These are phyloP conservation scores for Conticribra guillardii DNA, from an alignment of 108 stramenopile species.

Conservation along the genomic window DNA sequence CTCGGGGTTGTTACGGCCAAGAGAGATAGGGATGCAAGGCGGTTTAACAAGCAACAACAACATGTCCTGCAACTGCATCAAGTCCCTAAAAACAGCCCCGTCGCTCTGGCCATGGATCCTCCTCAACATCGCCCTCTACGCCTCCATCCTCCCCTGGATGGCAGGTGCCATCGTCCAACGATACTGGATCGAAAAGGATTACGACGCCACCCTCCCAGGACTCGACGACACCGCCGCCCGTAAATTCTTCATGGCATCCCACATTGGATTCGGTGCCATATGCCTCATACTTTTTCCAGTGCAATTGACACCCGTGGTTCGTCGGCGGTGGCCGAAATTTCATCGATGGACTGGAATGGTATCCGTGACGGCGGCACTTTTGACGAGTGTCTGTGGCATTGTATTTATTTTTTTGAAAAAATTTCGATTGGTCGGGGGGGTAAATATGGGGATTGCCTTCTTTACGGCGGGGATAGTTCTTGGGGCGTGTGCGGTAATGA, in stretches of 20 bases:
- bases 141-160: slow-evolving; percentile 41
- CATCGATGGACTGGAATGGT: slow-evolving; percentile 51
- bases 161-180: slow-evolving; percentile 23
- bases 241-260: slow-evolving; percentile 42
- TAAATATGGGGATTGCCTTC: slow-evolving; percentile 50
- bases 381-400: slow-evolving; percentile 31
- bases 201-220: slow-evolving; percentile 41
- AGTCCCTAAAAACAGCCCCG: background rate
- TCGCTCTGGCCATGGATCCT: slow-evolving; percentile 37
- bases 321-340: slow-evolving; percentile 12
- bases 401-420: slow-evolving; percentile 41
- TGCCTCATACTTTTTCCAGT: slow-evolving; percentile 35
- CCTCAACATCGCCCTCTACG: slow-evolving; percentile 23
- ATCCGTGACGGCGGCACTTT: slow-evolving; percentile 26
- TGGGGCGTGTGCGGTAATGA: slow-evolving; percentile 29
- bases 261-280: slow-evolving; percentile 47
- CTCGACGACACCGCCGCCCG: slow-evolving; percentile 29
- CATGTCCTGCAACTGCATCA: background rate
- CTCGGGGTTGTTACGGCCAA: too few relatives aligned
- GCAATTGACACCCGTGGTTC: slow-evolving; percentile 28
- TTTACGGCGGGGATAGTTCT: slow-evolving; percentile 27
- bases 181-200: slow-evolving; percentile 36
- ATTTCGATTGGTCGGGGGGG: slow-evolving; percentile 38
- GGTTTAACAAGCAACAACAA: background rate
- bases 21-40: too few relatives aligned